These are phyloP conservation scores for Diaporthe aspalathi DNA, from an alignment of 2,329 filamentous ascomycete genomes.

Conservation along the genomic window DNA sequence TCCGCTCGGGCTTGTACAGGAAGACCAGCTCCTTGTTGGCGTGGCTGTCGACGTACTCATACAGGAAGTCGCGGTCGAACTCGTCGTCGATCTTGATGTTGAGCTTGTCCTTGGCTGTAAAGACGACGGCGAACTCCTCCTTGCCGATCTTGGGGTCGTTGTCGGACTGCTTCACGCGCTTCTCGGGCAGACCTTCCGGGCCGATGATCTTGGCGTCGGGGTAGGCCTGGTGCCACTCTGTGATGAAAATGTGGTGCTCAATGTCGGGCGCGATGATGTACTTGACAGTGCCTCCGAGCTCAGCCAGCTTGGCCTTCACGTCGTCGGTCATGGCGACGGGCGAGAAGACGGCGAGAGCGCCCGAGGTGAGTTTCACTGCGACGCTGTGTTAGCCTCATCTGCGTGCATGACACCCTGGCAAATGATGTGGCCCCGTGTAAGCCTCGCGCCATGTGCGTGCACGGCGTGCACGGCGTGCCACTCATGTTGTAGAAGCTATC, in stretches of 20 bases:
- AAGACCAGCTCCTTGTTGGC: constrained; percentile 90
- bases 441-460: neutral
- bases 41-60: constrained; percentile 84
- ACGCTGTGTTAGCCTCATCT: constrained; percentile 2
- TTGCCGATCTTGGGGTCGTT: constrained; percentile 66
- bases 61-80: constrained; percentile 88
- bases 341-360: constrained; percentile 88
- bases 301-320: constrained; percentile 71
- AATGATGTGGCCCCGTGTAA: neutral
- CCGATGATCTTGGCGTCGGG: constrained; percentile 84
- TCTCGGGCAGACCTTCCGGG: constrained; percentile 84
- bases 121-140: constrained; percentile 74
- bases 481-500: neutral
- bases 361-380: constrained; percentile 80
- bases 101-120: constrained; percentile 65
- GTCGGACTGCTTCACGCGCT: constrained; percentile 71
- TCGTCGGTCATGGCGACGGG: constrained; percentile 86
- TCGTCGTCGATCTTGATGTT: constrained; percentile 73
- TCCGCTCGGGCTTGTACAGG: constrained; percentile 80
- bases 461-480: neutral
- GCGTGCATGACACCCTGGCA: neutral
- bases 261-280: constrained; percentile 91
- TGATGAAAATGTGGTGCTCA: constrained; percentile 95
- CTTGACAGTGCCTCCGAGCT: constrained; percentile 75
- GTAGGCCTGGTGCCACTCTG: constrained; percentile 83